Base-by-base conservation (phyloP, 306 rosid species). In the Fragaria ananassa region DNA sequence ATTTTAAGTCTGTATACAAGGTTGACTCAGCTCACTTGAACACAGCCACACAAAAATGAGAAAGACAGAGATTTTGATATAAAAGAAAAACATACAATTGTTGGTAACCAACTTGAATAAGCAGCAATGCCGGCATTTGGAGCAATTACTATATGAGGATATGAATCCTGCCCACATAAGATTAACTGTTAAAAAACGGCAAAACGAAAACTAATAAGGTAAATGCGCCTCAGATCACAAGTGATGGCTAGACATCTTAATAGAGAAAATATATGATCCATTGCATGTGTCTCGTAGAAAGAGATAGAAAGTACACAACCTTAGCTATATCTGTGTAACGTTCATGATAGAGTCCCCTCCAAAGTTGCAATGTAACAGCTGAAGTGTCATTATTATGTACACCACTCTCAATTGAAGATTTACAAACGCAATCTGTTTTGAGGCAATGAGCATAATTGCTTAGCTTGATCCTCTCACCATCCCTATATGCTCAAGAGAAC, bases 91-190 rank as follows among this genome's bases (percentile, higher is more conserved):
- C 97, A 0, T 82, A 95, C 97, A 80, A 95, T 83, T 27, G 90
- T 89, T 37, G 97, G 92, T 60, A 82, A 76, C 99, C 99, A 95
- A 85, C 97, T 95, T 61, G 96, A 79, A 85, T 90, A 92, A 12
- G 96, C 96, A 70, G 97, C 99, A 78, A 88, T 76, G 68, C 93
- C 99, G 46, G 97, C 88, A 88, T 95, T 92, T 74, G 97, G 97
- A 79, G 97, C 97, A 79, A 95, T 67, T 73, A 90, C 80, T 47
- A 95, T 50, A 82, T 89, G 85, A 54, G 98, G 98, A 74, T 45
- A 82, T 72, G 84, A 81, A 81, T 84, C 86, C 99, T 90, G 87
- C 34, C 44, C 69, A 68, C 12, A 56, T 10, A 50, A 34, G 37
- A 49, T 14, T 79, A 67, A 37, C 68, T 4, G 57, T 37, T 39